Percentiles rank a stretch among this genome's conserved stretches.
Conservation (phyloP, 257 asterid species). For the Solanum paucissectum region DNA sequence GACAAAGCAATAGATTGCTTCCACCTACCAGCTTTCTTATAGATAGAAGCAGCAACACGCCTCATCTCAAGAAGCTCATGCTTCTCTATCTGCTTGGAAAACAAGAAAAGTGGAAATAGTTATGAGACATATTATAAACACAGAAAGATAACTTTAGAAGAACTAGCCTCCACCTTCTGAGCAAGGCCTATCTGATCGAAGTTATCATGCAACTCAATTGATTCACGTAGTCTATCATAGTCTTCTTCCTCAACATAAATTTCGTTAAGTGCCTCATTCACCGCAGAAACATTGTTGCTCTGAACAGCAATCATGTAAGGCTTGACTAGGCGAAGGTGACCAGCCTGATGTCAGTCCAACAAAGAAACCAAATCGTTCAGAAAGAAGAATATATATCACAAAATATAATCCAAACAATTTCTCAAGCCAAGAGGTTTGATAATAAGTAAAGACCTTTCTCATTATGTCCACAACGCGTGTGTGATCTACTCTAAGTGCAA, state of each 20-base stretch:
- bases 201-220: slow-evolving; percentile 86
- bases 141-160: neutral
- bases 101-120: neutral
- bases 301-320: slow-evolving; percentile 99
- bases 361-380: slow-evolving; percentile 10
- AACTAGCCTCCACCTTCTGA: slow-evolving; percentile 60
- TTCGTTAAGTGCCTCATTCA: slow-evolving; percentile 93
- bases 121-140: slow-evolving; percentile 5
- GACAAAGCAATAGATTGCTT: slow-evolving; percentile 93
- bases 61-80: slow-evolving; percentile 99
- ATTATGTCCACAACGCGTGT: slow-evolving; percentile 96
- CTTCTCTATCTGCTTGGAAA: slow-evolving; percentile 73
- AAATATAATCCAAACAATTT: neutral
- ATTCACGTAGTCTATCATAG: slow-evolving; percentile 91
- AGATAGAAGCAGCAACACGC: slow-evolving; percentile 97
- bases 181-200: slow-evolving; percentile 99
- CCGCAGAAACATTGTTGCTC: slow-evolving; percentile 96
- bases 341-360: slow-evolving; percentile 50
- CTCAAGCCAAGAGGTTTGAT: neutral
- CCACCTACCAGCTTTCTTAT: slow-evolving; percentile 99
- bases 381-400: neutral
- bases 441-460: slow-evolving; percentile 62
- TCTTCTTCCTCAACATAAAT: slow-evolving; percentile 98
- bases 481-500: slow-evolving; percentile 95
- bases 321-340: slow-evolving; percentile 86